Evolutionary conservation across 140 eudicot species (phyloP).

Genomic region (Cichorium intybus): DNA sequence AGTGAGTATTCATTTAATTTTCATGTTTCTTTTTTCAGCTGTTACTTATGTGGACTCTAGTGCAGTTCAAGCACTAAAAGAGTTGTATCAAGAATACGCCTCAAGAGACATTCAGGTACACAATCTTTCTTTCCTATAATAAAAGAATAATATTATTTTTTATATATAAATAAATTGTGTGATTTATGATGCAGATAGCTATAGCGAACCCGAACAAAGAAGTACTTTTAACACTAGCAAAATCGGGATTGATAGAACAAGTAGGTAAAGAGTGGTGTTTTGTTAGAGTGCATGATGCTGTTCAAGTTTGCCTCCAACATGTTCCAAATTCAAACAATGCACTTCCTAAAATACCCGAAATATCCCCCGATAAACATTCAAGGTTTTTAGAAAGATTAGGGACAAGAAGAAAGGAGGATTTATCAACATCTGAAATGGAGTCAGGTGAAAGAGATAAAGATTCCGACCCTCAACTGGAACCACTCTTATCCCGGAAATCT

Average conservation of each 20-base stretch:
- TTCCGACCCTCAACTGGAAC: slow-evolving; percentile 56
- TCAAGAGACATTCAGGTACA: slow-evolving; percentile 83
- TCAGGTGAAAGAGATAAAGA: slow-evolving; percentile 49
- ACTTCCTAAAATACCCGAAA: slow-evolving; percentile 40
- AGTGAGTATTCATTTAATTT: slow-evolving; percentile 4
- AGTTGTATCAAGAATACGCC: slow-evolving; percentile 71
- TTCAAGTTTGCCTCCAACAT: slow-evolving; percentile 80
- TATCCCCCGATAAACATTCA: slow-evolving; percentile 31
- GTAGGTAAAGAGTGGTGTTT: slow-evolving; percentile 90
- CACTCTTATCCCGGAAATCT: slow-evolving; percentile 50
- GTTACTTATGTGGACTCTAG: slow-evolving; percentile 82
- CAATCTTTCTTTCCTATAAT: background rate
- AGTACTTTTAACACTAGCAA: slow-evolving; percentile 64
- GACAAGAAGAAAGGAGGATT: slow-evolving; percentile 44
- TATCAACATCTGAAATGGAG: slow-evolving; percentile 47
- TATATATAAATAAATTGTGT: too few species aligned
- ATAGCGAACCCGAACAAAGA: slow-evolving; percentile 80
- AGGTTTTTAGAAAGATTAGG: slow-evolving; percentile 46
- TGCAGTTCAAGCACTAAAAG: slow-evolving; percentile 81
- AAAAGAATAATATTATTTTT: too few species aligned
- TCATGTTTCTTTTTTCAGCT: slow-evolving; percentile 44
- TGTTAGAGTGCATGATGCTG: slow-evolving; percentile 90
- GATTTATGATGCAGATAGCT: slow-evolving; percentile 50
- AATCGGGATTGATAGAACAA: slow-evolving; percentile 71
- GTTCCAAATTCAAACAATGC: slow-evolving; percentile 42